Base-by-base conservation (phyloP, 805 yeast genomes). In the Lipomyces japonicus region DNA sequence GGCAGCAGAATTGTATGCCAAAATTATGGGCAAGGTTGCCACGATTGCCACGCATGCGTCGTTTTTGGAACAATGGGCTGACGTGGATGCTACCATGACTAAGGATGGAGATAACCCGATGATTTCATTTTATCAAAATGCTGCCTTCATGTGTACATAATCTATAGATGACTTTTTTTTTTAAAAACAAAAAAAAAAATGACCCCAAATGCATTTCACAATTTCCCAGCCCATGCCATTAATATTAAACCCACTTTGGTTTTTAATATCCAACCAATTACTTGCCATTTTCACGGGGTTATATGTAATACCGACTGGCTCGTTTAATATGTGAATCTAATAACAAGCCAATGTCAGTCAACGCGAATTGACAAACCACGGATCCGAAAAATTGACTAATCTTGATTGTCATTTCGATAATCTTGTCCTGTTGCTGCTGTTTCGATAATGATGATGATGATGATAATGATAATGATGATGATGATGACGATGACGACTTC, bases 51-150 rank as follows among this genome's bases (percentile, higher is more conserved):
- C 80, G 32, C 95, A 87, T 66, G 67, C 72, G 5, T 85, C 80
- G 16, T 87, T 85, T 56, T 65, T 87, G 57, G 74, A 71, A 51
- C 73, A 75, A 40, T 85, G 91, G 91, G 87, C 85, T 0, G 88
- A 84, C 61, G 50, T 76, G 2, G 81, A 79, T 2, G 75, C 71
- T 10, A 84, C 95, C 2, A 75, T 80, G 2, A 84, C 93, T 0
- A 78, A 76, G 59, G 78, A 79, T 30, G 95, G 95, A 0, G 95
- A 86, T 60, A 85, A 84, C 59, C 95, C 95, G 12, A 80, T 87
- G 89, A 65, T 86, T 48, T 84, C 83, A 44, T 76, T 86, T 52
- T 87, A 87, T 64, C 71, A 75, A 31, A 87, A 87, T 62, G 58
- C 58, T 4, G 55, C 58, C 22, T 53, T 53, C 31, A 28, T 53